These are phyloP conservation scores for Pouteria glomerata DNA, from an alignment of 148 eudicot genomes.

Conservation along the genomic window DNA sequence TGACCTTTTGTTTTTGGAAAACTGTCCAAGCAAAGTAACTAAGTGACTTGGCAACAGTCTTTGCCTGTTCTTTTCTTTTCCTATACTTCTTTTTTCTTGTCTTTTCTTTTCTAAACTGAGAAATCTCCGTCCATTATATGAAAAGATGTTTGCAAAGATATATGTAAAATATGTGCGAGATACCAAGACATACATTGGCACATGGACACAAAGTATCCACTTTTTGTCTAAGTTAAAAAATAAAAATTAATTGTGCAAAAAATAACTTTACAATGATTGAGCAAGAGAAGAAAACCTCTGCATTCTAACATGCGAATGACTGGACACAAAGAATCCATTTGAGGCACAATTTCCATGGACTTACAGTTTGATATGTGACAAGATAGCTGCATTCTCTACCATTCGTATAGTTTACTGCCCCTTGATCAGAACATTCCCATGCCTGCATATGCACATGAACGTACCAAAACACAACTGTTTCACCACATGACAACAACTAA, in stretches of 20 bases:
- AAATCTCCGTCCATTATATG: not conserved
- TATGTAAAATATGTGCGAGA: not conserved
- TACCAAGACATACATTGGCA: not conserved
- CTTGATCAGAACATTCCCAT: too few species aligned
- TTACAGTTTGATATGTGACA: too few species aligned
- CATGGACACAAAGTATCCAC: not conserved
- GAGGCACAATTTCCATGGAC: constrained; percentile 17
- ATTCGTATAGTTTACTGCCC: constrained; percentile 22
- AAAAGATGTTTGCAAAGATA: not conserved
- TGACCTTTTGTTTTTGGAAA: too few species aligned
- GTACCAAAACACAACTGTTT: too few species aligned
- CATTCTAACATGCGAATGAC: constrained; percentile 5
- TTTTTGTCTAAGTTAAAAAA: not conserved
- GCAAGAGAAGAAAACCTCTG: constrained; percentile 23
- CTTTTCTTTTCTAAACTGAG: not conserved
- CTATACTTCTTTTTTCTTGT: not conserved
- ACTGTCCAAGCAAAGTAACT: too few species aligned
- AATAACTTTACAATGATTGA: not conserved
- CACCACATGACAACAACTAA: too few species aligned
- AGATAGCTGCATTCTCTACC: constrained; percentile 46
- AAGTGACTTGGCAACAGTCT: too few species aligned
- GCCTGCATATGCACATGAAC: not conserved
- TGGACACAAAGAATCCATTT: constrained; percentile 20
- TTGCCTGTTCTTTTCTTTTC: not conserved
- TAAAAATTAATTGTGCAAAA: not conserved